phyloP scores from a whole-genome alignment of 768 basidiomycete genomes.

The Cystofilobasidium capitatum region DNA sequence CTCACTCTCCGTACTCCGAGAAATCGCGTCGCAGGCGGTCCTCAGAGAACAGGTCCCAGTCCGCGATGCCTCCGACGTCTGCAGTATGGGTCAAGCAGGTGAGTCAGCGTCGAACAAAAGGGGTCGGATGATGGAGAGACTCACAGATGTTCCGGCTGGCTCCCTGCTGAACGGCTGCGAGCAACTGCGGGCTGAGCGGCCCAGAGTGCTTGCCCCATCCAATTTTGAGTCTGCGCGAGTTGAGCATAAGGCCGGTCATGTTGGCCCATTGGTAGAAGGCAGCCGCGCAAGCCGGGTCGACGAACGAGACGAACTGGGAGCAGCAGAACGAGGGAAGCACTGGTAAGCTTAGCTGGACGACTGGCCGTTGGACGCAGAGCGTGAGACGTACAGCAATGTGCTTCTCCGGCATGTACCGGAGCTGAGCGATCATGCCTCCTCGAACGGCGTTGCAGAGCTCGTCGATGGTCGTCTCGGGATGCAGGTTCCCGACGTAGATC shows the following conservation, averaged over 20 bases:
- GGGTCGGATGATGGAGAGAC: neutral
- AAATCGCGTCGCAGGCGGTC: slow-evolving; percentile 88
- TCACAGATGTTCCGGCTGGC: slow-evolving; percentile 83
- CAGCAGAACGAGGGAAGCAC: slow-evolving; percentile 10
- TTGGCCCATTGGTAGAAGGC: slow-evolving; percentile 90
- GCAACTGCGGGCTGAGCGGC: slow-evolving; percentile 68
- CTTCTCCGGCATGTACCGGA: slow-evolving; percentile 92
- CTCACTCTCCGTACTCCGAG: slow-evolving; percentile 55
- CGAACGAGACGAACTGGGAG: slow-evolving; percentile 81
- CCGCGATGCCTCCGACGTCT: slow-evolving; percentile 52
- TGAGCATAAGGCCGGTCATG: slow-evolving; percentile 78
- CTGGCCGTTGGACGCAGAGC: slow-evolving; percentile 14
- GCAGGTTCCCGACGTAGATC: slow-evolving; percentile 53
- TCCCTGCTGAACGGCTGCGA: slow-evolving; percentile 80
- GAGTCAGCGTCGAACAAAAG: neutral
- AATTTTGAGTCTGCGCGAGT: slow-evolving; percentile 87
- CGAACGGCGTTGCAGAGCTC: slow-evolving; percentile 93
- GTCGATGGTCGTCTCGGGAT: slow-evolving; percentile 87
- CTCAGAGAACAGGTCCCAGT: slow-evolving; percentile 83
- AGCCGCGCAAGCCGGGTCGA: slow-evolving; percentile 84
- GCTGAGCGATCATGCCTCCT: slow-evolving; percentile 91
- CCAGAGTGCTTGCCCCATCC: slow-evolving; percentile 98
- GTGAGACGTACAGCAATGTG: slow-evolving; percentile 71
- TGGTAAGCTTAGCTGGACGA: slow-evolving; percentile 9
- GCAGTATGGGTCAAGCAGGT: neutral